Percentiles rank a stretch among this genome's conserved stretches.
These are phyloP conservation scores for Forsythia viridissima DNA, from an alignment of 257 asterid genomes.

Conservation along the genomic window DNA sequence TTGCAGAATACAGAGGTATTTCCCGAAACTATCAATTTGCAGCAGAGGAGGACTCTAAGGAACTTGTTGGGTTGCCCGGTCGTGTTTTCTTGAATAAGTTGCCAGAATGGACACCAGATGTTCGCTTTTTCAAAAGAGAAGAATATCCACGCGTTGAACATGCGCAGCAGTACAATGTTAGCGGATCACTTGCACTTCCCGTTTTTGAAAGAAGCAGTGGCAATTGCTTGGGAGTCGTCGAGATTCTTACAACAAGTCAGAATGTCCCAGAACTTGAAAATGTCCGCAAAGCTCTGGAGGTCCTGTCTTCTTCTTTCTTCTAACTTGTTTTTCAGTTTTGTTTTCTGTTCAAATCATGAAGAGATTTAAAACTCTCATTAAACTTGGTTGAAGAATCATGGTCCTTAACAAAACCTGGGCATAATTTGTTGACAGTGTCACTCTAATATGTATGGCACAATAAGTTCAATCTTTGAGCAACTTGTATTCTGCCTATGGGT, in stretches of 20 bases:
- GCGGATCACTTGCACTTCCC: constrained; percentile 80
- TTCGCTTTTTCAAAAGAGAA: constrained; percentile 59
- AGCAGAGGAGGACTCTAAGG: constrained; percentile 58
- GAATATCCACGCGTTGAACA: constrained; percentile 62
- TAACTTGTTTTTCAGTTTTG: not conserved
- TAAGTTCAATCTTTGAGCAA: not conserved
- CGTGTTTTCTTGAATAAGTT: constrained; percentile 74
- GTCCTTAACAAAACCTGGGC: not conserved
- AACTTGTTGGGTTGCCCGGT: constrained; percentile 60
- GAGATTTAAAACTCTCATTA: not conserved
- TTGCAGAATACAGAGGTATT: constrained; percentile 54
- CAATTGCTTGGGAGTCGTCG: constrained; percentile 76
- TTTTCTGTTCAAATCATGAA: not conserved
- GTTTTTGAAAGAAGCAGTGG: constrained; percentile 70
- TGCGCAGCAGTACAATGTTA: constrained; percentile 54
- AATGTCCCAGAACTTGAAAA: constrained; percentile 57
- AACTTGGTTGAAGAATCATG: not conserved
- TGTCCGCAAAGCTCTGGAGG: constrained; percentile 78
- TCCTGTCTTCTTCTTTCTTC: constrained; percentile 21
- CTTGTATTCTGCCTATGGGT: not conserved
- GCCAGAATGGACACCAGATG: constrained; percentile 87
- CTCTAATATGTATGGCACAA: not conserved
- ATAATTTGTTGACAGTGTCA: not conserved
- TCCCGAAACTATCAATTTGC: constrained; percentile 56
- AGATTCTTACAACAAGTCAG: constrained; percentile 64